Base-by-base conservation (phyloP, 1,139 yeast species). In the Lodderomyces beijingensis region DNA sequence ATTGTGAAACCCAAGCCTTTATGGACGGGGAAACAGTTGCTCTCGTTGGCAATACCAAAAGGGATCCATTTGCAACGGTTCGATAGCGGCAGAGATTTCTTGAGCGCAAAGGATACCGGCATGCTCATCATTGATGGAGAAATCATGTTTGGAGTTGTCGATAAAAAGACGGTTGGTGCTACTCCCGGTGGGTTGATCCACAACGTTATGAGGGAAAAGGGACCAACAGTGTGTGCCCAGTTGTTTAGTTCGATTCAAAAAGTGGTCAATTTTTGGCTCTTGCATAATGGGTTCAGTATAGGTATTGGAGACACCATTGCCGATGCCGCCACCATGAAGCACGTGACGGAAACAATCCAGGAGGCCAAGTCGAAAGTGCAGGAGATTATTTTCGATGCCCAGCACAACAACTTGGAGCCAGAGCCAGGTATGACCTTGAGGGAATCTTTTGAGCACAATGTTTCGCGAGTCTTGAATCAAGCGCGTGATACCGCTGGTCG, bases 281-380 rank as follows among this genome's bases (percentile, higher is more conserved):
- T 93, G 38, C 98, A 93, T 56, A 86, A 86, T 52, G 97, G 98
- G 38, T 93, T 93, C 65, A 88, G 97, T 12, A 93, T 93, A 51
- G 99, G 99, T 75, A 91, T 93, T 62, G 98, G 98, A 71, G 99
- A 93, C 63, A 93, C 98, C 3, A 91, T 93, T 67, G 98, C 98
- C 31, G 98, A 93, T 70, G 78, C 89, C n/a, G 81, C 77, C 28
- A 91, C 98, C 24, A 93, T 93, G 96, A 79, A 81, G 49, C 82
- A 82, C 45, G 88, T 93, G 49, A 91, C 96, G 1, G 79, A 83
- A 38, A 89, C 97, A 2, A 93, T 93, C 62, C 80, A 87, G 38
- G 88, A 81, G 43, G 98, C 98, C 13, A 91, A 91, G 58, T 76
- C 74, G 34, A 86, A 89, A 63, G 98, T 93, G 31, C 96, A 88